A percentile compares a stretch with the other conserved stretches of the same genome.
Evolutionary conservation across 768 basidiomycete genomes (phyloP).

Genomic region (Kwoniella sp.): DNA sequence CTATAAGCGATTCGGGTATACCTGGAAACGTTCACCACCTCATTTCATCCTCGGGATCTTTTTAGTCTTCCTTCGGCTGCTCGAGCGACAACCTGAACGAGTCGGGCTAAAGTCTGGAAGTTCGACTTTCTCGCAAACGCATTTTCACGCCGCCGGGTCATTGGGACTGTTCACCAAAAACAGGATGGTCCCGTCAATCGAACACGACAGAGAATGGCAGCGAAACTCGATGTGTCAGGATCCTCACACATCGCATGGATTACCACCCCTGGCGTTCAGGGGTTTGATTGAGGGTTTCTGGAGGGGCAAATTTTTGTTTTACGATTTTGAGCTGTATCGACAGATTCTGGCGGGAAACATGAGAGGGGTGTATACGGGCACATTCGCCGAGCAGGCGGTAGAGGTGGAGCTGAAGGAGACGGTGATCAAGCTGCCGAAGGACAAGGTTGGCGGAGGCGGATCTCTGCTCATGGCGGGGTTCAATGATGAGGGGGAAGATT

Average conservation of each 20-base stretch:
- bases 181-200: slow-evolving; percentile 27
- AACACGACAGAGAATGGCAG: slow-evolving; percentile 51
- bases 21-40: slow-evolving; percentile 44
- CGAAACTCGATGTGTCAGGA: slow-evolving; percentile 49
- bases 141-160: slow-evolving; percentile 17
- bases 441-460: slow-evolving; percentile 49
- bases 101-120: slow-evolving; percentile 30
- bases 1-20: slow-evolving; percentile 49
- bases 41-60: slow-evolving; percentile 40
- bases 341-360: slow-evolving; percentile 46
- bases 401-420: slow-evolving; percentile 49
- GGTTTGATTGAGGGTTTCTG: slow-evolving; percentile 46
- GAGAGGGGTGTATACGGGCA: slow-evolving; percentile 47
- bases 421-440: slow-evolving; percentile 44
- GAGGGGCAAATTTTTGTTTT: slow-evolving; percentile 50
- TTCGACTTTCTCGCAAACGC: slow-evolving; percentile 24
- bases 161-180: slow-evolving; percentile 25
- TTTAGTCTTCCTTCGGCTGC: slow-evolving; percentile 42
- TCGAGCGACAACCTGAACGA: slow-evolving; percentile 47
- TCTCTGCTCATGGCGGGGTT: slow-evolving; percentile 44
- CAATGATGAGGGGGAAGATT: slow-evolving; percentile 23
- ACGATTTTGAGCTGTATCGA: slow-evolving; percentile 49
- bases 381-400: slow-evolving; percentile 43
- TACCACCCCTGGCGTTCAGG: slow-evolving; percentile 40
- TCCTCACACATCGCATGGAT: slow-evolving; percentile 45